phyloP scores from a whole-genome alignment of 129 eudicot genomes.

The Pittosporum tobira region DNA sequence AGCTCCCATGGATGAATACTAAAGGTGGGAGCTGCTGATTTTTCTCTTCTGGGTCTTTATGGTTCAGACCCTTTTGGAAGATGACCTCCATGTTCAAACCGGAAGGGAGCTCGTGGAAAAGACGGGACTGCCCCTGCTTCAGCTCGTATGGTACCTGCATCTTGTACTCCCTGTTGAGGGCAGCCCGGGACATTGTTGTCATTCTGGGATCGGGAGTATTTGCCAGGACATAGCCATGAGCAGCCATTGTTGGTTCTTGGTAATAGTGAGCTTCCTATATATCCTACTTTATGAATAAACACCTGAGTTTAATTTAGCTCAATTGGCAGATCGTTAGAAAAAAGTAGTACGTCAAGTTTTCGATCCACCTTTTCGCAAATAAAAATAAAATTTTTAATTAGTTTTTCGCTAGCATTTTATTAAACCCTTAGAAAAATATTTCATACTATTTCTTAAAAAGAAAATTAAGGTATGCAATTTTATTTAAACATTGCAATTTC shows the following conservation, averaged over 20 bases:
- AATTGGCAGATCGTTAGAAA: too few species aligned
- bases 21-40: constrained; percentile 38
- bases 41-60: constrained; percentile 14
- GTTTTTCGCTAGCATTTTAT: too few species aligned
- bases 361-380: too few species aligned
- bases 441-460: too few species aligned
- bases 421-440: too few species aligned
- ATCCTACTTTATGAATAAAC: too few species aligned
- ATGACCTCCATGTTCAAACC: constrained; percentile 77
- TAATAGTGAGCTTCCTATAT: too few species aligned
- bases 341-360: too few species aligned
- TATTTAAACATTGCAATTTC: too few species aligned
- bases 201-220: constrained; percentile 14
- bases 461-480: too few species aligned
- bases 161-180: constrained; percentile 25
- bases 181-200: constrained; percentile 34
- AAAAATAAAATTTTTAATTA: too few species aligned
- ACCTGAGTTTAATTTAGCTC: too few species aligned
- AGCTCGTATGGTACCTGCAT: constrained; percentile 55
- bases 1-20: constrained; percentile 84
- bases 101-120: constrained; percentile 77
- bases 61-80: constrained; percentile 39
- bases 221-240: constrained; percentile 18
- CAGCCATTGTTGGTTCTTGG: constrained; percentile 27
- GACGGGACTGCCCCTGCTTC: constrained; percentile 65